Evolutionary conservation across 352 stramenopile species (phyloP), one percentile per base, ranked within the genome.

Genomic region (Pythium myriotylum): DNA sequence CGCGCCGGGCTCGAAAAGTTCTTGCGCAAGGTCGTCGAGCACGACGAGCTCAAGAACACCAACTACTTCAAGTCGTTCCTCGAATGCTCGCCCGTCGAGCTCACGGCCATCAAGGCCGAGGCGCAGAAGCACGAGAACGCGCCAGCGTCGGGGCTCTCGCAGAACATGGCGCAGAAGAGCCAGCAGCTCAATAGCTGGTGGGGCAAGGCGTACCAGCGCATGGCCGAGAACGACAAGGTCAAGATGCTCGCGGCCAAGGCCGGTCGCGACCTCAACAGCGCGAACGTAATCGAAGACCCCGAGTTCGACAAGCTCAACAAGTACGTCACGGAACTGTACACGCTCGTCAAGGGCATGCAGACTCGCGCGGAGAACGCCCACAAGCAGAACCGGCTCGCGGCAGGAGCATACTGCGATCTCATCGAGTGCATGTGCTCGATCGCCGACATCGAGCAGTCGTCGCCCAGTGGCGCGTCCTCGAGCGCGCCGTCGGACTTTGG

Each of bases 141-240:
- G n/a, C 26, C 40, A 7, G 48, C 24, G 17, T 24, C 9, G 1
- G 41, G 39, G 22, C 43, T 58, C 6, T 51, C 53, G 23, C 60
- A 67, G 23, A 77, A 48, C 22, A 39, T 89, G 24, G 76, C 81
- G 45, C 78, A 91, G 49, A 79, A 76, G 63, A 88, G 79, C 37
- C 81, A 93, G 62, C 59, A 70, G 66, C 73, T 93, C 52, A 81
- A 90, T 50, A 88, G 75, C 51, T 94, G 84, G 84, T 94, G 83
- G 79, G 77, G 82, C 59, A 94, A 94, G 58, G 85, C 82, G 5
- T 82, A 87, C 61, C 84, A 94, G 73, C 81, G 81, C 50, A 83
- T 91, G 74, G 72, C 86, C 7, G 84, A 94, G 76, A 90, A 89
- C 59, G 78, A 89, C 61, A 73, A 84, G 52, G 77, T 94, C 59